Evolutionary conservation across 2,329 filamentous ascomycete genomes (phyloP), one percentile per base, ranked within the genome.

Genomic region (Pseudogymnoascus sp.): DNA sequence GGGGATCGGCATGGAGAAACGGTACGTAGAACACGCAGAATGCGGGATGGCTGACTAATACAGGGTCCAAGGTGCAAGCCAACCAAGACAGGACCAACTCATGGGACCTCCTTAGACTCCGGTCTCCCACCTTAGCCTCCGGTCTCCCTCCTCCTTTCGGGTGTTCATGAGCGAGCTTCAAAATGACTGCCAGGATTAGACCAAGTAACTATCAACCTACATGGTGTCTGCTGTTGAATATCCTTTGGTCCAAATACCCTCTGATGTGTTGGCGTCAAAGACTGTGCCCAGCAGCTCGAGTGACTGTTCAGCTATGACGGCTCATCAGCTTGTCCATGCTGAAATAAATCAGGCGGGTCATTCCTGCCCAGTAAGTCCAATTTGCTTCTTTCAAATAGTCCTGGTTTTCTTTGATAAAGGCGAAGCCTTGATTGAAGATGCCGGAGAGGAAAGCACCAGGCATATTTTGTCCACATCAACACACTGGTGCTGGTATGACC

Each of bases 1-100:
- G 49, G 49, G 28, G 49, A 33, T 55, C 49, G 49, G 49, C 49
- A 55, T 55, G 49, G 49, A 33, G 25, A 55, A 33, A 55, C 49
- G 49, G 49, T 55, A 55, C 25, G 41, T 45, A 23, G 43, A 16
- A 49, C 28, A 1, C 8, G 45, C 2, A 41, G 40, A 41, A 41
- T 41, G 40, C 40, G 43, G 45, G 45, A 49, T 28, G 23, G 45
- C 49, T 55, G 49, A 55, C 49, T 55, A 55, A 55, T 35, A 9
- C n/a, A 33, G 28, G 45, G 45, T 31, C 49, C 49, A 35, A 52
- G 49, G 4, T 33, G n/a, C n/a, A 55, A 18, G 25, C 43, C 43
- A 49, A 2, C 43, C 41, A 16, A 18, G 3, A 1, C 6, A 4
- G 21, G 3, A 25, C 21, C 18, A 23, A 23, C 40, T 5, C 6